Conservation (phyloP, 768 basidiomycete species). For the Suillus brevipes region DNA sequence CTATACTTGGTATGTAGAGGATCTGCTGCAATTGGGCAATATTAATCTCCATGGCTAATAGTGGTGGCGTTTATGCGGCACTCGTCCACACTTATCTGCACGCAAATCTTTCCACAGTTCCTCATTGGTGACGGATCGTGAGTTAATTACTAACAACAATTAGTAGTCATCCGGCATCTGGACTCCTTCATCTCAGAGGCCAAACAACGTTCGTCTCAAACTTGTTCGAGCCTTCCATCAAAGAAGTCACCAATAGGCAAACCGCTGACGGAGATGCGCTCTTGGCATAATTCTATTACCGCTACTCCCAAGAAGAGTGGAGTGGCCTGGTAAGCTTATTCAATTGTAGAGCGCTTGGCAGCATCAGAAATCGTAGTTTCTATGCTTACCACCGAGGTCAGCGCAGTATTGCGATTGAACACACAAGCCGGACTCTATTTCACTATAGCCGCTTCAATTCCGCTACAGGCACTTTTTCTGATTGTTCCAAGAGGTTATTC, state of each 20-base stretch:
- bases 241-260: background rate
- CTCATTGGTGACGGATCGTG: conserved; percentile 2
- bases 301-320: background rate
- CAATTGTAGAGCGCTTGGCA: conserved; percentile 15
- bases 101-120: conserved; percentile 5
- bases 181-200: background rate
- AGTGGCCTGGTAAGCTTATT: conserved; percentile 1
- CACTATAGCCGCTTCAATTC: conserved; percentile 25
- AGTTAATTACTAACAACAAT: background rate
- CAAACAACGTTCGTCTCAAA: background rate
- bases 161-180: background rate
- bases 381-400: background rate
- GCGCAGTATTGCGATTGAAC: background rate
- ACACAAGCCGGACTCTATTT: background rate
- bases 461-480: conserved; percentile 11
- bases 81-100: background rate
- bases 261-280: background rate
- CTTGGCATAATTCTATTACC: conserved; percentile 9
- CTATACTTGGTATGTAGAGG: background rate
- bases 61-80: conserved; percentile 30
- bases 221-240: background rate
- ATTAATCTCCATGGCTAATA: background rate
- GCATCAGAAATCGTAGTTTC: conserved; percentile 5
- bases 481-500: conserved; percentile 1
- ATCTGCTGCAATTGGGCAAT: conserved; percentile 1